A percentile compares a stretch with the other conserved stretches of the same genome.
Evolutionary conservation across 176 grass and related monocot genomes (phyloP).

Genomic region (Tillandsia leiboldiana): DNA sequence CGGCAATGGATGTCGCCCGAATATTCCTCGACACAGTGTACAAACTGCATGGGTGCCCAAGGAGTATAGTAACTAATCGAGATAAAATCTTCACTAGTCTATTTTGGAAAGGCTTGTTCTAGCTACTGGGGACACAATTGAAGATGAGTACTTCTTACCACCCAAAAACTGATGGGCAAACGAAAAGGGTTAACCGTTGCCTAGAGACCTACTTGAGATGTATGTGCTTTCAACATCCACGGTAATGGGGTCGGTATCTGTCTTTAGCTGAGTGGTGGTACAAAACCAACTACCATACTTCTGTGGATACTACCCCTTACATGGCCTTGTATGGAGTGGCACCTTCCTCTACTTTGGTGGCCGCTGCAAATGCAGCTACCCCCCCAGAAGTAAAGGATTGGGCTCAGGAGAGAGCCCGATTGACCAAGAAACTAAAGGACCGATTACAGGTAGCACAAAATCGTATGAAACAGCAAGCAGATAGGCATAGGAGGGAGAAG

Average conservation of each 20-base stretch:
- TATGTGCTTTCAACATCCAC: neutral
- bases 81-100: neutral
- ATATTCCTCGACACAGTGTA: neutral
- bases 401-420: no score
- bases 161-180: neutral
- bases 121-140: neutral
- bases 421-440: neutral
- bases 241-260: neutral
- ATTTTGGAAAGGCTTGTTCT: neutral
- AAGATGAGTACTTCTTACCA: neutral
- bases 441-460: neutral
- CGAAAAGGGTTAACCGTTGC: neutral
- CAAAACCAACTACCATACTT: neutral
- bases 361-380: no score
- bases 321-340: accelerated
- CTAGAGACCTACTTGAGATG: slow-evolving; percentile 13
- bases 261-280: neutral
- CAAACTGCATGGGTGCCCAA: neutral
- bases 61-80: neutral
- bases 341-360: no score
- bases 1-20: neutral
- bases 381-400: neutral
- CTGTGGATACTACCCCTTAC: neutral
- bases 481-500: neutral
- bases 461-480: neutral